Conservation (phyloP, 331 rosid species). For the Quercus tomentella region DNA sequence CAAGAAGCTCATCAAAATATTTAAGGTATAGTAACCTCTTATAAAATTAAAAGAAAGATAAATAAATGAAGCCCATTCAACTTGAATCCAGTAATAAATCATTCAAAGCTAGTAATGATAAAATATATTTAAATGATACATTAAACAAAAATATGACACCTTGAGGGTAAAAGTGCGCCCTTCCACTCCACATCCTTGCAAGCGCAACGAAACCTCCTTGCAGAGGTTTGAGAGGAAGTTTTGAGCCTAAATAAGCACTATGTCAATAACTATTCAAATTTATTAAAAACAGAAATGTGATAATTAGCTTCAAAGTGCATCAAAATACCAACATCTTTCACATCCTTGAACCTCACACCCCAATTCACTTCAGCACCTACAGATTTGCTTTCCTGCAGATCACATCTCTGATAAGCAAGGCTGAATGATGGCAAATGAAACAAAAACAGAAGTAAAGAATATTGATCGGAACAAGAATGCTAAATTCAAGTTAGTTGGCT, state of each 20-base stretch:
- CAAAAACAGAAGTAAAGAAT: slow-evolving; percentile 2
- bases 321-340: slow-evolving; percentile 64
- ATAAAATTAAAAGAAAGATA: slow-evolving; percentile 16
- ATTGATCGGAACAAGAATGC: not conserved
- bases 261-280: slow-evolving; percentile 25
- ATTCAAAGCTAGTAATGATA: not conserved
- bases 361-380: slow-evolving; percentile 97
- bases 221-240: slow-evolving; percentile 72
- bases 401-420: slow-evolving; percentile 2
- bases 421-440: not conserved
- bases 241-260: slow-evolving; percentile 48
- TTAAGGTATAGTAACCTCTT: not conserved
- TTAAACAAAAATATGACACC: slow-evolving; percentile 37
- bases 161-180: slow-evolving; percentile 90
- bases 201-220: slow-evolving; percentile 83
- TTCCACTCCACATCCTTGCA: slow-evolving; percentile 70
- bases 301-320: slow-evolving; percentile 16
- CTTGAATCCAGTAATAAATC: slow-evolving; percentile 1
- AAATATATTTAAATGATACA: not conserved
- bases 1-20: slow-evolving; percentile 7
- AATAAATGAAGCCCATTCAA: slow-evolving; percentile 6
- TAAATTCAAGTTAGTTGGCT: not conserved
- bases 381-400: slow-evolving; percentile 78
- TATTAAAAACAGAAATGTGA: not conserved
- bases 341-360: slow-evolving; percentile 90